Evolutionary conservation across 2,329 filamentous ascomycete species (phyloP), one percentile per base, ranked within the genome.

Genomic region (Aureobasidium lini): DNA sequence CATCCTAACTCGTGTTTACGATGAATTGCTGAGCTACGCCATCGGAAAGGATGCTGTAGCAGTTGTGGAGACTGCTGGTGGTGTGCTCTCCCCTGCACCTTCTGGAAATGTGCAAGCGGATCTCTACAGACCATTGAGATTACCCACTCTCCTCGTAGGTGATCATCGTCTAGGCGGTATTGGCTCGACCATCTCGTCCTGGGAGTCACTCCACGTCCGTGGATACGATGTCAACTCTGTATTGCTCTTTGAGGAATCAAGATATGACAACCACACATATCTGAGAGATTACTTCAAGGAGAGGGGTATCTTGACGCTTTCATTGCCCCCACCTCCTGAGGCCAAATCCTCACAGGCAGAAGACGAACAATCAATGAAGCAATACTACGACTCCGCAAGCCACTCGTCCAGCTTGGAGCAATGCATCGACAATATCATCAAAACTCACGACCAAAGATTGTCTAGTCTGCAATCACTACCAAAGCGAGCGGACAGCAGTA

Each of bases 21-120:
- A 80, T 1, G 68, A 72, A 48, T 62, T 74, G 11, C 60, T 71
- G 6, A 65, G 72, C n/a, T 76, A 76, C 57, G 76, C 80, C 3
- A 66, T 69, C 18, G 64, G 65, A 2, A 72, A 73, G 4, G 70
- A 75, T 47, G 81, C 81, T n/a, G 83, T 86, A 72, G 74, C 88
- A 1, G 79, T 95, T 48, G 77, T 94, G 47, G 90, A 95, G 70
- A 94, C 90, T 1, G 89, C 90, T 1, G 90, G 89, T 0, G 90
- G 90, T 0, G 87, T 93, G 0, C 84, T 93, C 62, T 93, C 89
- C 0, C 90, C 90, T 0, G 83, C 83, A 0, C 90, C 89, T 0
- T 89, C 87, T 37, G 88, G 89, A 9, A 87, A 80, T 1, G 84
- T 87, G 0, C 90, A 95, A 68, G 89, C 86, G 2, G 89, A 95